Evolutionary conservation across 192 early-diverging fungal species (phyloP).

Genomic region (Podila epicladia): DNA sequence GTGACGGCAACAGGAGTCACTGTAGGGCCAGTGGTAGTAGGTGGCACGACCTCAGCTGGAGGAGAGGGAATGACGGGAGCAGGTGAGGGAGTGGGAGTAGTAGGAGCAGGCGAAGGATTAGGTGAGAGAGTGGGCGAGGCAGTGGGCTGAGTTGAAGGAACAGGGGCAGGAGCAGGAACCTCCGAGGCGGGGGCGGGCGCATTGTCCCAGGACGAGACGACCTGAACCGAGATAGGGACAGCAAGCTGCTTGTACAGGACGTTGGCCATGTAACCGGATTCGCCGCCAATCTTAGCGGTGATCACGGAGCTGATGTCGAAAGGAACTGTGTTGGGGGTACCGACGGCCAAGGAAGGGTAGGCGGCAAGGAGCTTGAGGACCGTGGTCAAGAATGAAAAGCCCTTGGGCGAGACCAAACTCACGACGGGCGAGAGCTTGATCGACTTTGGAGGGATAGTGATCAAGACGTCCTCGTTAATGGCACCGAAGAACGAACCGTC

Average conservation of each 20-base stretch:
- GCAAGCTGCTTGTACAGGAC: constrained; percentile 25
- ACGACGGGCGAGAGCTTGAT: constrained; percentile 24
- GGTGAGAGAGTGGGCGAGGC: background rate
- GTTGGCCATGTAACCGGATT: constrained; percentile 25
- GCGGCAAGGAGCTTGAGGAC: constrained; percentile 18
- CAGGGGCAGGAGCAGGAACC: background rate
- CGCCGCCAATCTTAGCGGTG: constrained; percentile 19
- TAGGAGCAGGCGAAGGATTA: background rate
- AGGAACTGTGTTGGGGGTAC: constrained; percentile 17
- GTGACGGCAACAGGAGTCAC: background rate
- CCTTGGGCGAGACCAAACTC: constrained; percentile 39
- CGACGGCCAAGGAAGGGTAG: constrained; percentile 22
- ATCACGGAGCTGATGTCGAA: constrained; percentile 41
- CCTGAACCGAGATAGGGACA: constrained; percentile 33
- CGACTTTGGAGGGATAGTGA: constrained; percentile 32
- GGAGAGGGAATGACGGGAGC: background rate
- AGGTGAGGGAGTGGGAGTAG: background rate
- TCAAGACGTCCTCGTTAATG: constrained; percentile 53
- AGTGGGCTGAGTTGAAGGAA: background rate
- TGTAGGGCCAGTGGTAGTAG: background rate
- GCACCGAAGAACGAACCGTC: constrained; percentile 52
- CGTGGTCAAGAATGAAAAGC: constrained; percentile 17
- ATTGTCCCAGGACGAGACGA: background rate
- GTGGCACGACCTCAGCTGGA: background rate
- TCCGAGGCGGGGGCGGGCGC: background rate